Percentiles rank a stretch among this genome's conserved stretches.
Conservation (phyloP, 805 yeast genomes). For the Nakazawaea anatomiae region DNA sequence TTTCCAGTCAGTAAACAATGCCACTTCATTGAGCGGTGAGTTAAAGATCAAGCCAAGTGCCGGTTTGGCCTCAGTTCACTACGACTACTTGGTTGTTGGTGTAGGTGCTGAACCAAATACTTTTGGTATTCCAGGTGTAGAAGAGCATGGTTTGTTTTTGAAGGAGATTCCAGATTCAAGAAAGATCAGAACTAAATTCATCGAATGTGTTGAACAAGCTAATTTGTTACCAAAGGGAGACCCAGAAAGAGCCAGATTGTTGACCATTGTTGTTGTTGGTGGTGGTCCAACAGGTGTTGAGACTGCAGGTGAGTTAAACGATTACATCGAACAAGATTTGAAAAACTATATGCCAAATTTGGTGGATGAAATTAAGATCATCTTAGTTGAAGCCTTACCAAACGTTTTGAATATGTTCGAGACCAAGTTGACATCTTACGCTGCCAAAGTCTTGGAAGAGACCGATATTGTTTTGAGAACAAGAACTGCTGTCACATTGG, state of each 20-base stretch:
- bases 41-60: constrained; percentile 37
- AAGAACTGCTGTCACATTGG: constrained; percentile 45
- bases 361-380: constrained; percentile 41
- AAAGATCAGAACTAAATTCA: constrained; percentile 39
- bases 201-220: constrained; percentile 50
- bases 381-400: constrained; percentile 48
- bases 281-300: constrained; percentile 60
- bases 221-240: constrained; percentile 45
- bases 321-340: constrained; percentile 51
- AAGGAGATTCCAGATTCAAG: constrained; percentile 47
- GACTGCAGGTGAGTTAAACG: constrained; percentile 52
- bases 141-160: constrained; percentile 45
- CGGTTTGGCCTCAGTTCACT: constrained; percentile 37
- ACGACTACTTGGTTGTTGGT: constrained; percentile 49
- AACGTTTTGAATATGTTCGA: constrained; percentile 47
- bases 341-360: constrained; percentile 50
- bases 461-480: constrained; percentile 42
- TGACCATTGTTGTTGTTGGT: constrained; percentile 48
- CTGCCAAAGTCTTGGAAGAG: constrained; percentile 44
- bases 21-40: constrained; percentile 41
- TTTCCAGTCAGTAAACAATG: constrained; percentile 41
- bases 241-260: constrained; percentile 45
- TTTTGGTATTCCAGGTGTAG: constrained; percentile 53
- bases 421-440: constrained; percentile 44
- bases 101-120: constrained; percentile 55